These are phyloP conservation scores for Conticribra guillardii DNA, from an alignment of 108 stramenopile species.

Conservation along the genomic window DNA sequence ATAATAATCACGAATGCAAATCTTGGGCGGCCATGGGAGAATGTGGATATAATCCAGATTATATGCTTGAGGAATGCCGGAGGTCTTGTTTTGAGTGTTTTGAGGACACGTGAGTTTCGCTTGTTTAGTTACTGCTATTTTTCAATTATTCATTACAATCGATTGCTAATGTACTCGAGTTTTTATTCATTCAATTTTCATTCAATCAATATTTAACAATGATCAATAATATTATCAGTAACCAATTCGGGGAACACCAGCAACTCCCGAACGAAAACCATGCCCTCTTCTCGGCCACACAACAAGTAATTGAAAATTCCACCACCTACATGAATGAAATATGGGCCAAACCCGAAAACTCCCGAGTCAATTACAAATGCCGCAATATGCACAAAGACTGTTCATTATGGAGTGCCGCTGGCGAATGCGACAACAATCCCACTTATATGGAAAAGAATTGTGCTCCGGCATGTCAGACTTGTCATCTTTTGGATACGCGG, in stretches of 20 bases:
- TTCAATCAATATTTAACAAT: no score
- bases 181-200: no score
- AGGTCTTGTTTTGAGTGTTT: constrained; percentile 35
- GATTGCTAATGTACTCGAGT: neutral
- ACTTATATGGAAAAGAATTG: constrained; percentile 54
- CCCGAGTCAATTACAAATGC: constrained; percentile 22
- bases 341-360: constrained; percentile 21
- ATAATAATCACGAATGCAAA: constrained; percentile 37
- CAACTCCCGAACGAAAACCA: neutral
- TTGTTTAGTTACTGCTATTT: neutral
- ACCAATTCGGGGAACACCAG: constrained; percentile 36
- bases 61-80: constrained; percentile 42
- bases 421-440: constrained; percentile 57
- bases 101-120: constrained; percentile 31
- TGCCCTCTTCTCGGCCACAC: neutral
- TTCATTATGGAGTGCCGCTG: constrained; percentile 49
- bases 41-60: constrained; percentile 52
- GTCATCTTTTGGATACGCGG: constrained; percentile 49
- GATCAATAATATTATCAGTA: constrained; percentile 13
- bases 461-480: constrained; percentile 38
- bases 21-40: constrained; percentile 56
- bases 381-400: constrained; percentile 41
- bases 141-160: no score
- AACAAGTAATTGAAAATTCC: constrained; percentile 10
- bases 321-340: constrained; percentile 23